Base-by-base conservation (phyloP, 225 moss, liverwort and hornwort species). In the Antitrichia curtipendula region DNA sequence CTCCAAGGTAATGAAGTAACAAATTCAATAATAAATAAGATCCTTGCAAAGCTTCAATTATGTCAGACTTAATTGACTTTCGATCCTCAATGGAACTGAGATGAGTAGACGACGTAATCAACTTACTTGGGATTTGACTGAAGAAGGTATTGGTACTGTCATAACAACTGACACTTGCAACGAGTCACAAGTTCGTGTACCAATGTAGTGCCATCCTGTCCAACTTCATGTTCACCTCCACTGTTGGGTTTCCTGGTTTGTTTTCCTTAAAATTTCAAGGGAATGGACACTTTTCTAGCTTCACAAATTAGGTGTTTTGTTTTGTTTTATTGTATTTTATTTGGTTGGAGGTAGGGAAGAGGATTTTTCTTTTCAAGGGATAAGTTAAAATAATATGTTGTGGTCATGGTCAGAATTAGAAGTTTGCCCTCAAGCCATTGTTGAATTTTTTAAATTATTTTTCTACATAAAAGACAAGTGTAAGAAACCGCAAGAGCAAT, bases 291-390 rank as follows among this genome's bases (percentile, higher is more conserved):
- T 32, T 22, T 73, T 29, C 10, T 17, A 72, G 28, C 4, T 41
- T 43, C 45, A 6, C 45, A 1, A 71, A 71, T 24, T 3, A n/a
- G n/a, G n/a, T n/a, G 10, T 50, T 50, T 50, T 50, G 10, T 50
- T 50, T 50, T 50, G 1, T 9, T 18, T 64, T 63, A 34, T 34
- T 34, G 36, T 10, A 64, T 64, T 36, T 31, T 5, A 17, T 36
- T 14, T 0, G 10, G 3, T 57, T 22, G 22, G 24, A 8, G 57
- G 5, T 5, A 9, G 2, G 9, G 32, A 63, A 0, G 17, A 9
- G 19, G 31, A 31, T 31, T 15, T 31, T 0, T 31, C 61, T 61
- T 31, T 31, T 16, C 7, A 31, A 16, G 61, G 4, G 31, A 61
- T 28, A 50, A 50, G 15, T 14, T 50, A 50, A 50, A 50, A 50